Percentiles rank a stretch among this genome's conserved stretches.
These are phyloP conservation scores for Aegilops longissima DNA, from an alignment of 176 grass and related monocot species.

Conservation along the genomic window DNA sequence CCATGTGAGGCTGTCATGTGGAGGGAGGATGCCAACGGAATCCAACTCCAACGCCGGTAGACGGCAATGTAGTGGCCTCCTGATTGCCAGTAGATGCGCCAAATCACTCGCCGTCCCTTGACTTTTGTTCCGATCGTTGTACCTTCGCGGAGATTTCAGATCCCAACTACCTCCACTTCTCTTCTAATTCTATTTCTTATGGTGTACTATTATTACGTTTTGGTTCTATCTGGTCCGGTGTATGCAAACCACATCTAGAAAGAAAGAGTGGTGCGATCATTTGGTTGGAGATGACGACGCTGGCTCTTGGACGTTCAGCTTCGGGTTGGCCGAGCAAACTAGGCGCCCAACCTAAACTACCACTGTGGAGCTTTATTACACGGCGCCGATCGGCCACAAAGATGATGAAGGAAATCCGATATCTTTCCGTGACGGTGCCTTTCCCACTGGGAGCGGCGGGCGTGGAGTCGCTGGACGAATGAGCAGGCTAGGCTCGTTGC, in stretches of 20 bases:
- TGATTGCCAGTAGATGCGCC: background rate
- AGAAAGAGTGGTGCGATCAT: no score
- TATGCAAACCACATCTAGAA: no score
- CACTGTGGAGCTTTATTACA: no score
- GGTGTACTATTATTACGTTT: no score
- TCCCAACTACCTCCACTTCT: background rate
- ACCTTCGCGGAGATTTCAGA: background rate
- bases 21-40: background rate
- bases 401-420: no score
- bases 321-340: no score
- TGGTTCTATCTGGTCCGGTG: no score
- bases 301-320: no score
- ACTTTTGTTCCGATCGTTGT: background rate
- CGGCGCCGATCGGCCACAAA: background rate
- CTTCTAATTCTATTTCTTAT: background rate
- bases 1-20: slow-evolving; percentile 21
- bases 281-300: no score
- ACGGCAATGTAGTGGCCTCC: background rate
- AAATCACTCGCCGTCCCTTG: background rate
- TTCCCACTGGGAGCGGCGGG: background rate
- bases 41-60: background rate
- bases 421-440: background rate
- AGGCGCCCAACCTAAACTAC: no score
- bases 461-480: slow-evolving; percentile 9
- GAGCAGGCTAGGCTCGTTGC: background rate